Conservation (phyloP, 2,329 filamentous ascomycete species). For the Myriosclerotinia scirpicola region DNA sequence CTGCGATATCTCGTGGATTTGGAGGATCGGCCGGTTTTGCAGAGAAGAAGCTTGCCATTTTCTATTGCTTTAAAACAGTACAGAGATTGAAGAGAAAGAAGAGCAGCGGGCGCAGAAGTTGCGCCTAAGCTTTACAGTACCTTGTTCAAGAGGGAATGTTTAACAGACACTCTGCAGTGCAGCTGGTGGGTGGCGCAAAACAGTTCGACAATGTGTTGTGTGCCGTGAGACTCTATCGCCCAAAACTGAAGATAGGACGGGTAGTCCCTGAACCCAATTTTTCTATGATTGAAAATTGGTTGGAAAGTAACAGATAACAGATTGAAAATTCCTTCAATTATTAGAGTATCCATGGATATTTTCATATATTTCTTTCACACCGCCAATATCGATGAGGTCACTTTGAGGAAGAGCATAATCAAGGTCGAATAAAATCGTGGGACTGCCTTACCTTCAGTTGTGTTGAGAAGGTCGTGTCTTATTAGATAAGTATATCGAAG, state of each 20-base stretch:
- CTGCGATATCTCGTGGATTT: constrained; percentile 34
- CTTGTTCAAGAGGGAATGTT: not conserved
- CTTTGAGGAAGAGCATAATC: not conserved
- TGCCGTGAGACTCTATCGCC: not conserved
- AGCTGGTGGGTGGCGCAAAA: constrained; percentile 6
- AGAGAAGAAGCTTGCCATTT: constrained; percentile 15
- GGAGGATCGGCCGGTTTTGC: constrained; percentile 13
- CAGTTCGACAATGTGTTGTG: constrained; percentile 2
- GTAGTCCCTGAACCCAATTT: not conserved
- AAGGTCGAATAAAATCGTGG: not conserved
- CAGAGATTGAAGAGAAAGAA: not conserved
- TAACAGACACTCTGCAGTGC: not conserved
- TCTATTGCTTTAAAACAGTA: not conserved
- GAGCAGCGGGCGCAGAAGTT: not conserved
- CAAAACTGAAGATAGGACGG: not conserved
- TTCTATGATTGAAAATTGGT: not conserved
- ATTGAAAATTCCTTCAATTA: not conserved
- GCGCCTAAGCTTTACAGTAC: constrained; percentile 1
- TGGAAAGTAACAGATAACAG: not conserved
- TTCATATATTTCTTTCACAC: not conserved
- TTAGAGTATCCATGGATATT: too few species aligned
- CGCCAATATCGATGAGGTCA: constrained; percentile 5
- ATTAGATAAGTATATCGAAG: not conserved
- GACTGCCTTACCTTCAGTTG: not conserved
- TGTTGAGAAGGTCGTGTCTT: not conserved